phyloP scores from a whole-genome alignment of 2,329 filamentous ascomycete genomes.

The Penicillium sp. region DNA sequence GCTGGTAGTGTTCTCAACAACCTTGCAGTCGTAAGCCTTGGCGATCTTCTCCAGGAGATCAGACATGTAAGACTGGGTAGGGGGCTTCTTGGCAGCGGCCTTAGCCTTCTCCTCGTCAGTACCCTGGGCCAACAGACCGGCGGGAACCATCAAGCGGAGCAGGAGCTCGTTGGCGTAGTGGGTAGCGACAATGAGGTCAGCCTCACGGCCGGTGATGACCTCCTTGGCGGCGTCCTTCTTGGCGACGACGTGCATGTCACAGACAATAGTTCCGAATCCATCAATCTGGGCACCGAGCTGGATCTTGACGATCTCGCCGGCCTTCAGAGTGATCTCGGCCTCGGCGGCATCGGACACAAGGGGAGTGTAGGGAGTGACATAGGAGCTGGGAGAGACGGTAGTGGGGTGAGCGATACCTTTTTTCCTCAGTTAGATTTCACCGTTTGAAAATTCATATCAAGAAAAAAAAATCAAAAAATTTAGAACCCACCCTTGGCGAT shows the following conservation, averaged over 20 bases:
- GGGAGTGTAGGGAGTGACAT: slow-evolving; percentile 95
- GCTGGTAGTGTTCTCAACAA: slow-evolving; percentile 97
- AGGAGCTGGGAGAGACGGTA: slow-evolving; percentile 89
- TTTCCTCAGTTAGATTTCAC: not conserved
- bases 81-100: slow-evolving; percentile 77
- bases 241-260: slow-evolving; percentile 80
- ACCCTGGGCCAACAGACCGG: slow-evolving; percentile 78
- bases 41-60: slow-evolving; percentile 85
- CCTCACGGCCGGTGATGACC: slow-evolving; percentile 71
- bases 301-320: slow-evolving; percentile 89
- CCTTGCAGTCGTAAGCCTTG: slow-evolving; percentile 84
- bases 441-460: not conserved
- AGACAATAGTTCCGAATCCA: slow-evolving; percentile 94
- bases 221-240: slow-evolving; percentile 61
- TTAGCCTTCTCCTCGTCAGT: slow-evolving; percentile 96
- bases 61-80: slow-evolving; percentile 83
- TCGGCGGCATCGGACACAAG: slow-evolving; percentile 83
- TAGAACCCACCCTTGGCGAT: slow-evolving; percentile 73
- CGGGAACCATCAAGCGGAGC: slow-evolving; percentile 84
- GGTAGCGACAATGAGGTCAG: slow-evolving; percentile 86
- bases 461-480: not conserved
- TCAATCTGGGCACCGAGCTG: slow-evolving; percentile 99
- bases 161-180: slow-evolving; percentile 96
- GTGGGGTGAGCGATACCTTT: slow-evolving; percentile 88
- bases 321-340: slow-evolving; percentile 75